Percentiles rank a stretch among this genome's conserved stretches.
These are phyloP conservation scores for Chlamydomonas applanata DNA, from an alignment of 139 green algal species.

Conservation along the genomic window DNA sequence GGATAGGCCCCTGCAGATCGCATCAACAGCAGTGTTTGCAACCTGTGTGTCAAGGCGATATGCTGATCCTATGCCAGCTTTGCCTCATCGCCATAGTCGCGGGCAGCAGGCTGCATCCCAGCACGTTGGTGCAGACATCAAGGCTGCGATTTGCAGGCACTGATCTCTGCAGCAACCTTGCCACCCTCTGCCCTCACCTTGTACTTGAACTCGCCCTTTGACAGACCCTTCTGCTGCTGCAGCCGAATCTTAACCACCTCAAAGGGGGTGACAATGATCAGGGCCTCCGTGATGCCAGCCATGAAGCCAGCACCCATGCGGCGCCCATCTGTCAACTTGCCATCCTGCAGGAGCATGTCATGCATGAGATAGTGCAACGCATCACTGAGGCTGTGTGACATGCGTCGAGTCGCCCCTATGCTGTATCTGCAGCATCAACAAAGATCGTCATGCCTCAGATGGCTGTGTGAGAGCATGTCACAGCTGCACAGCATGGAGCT, in stretches of 20 bases:
- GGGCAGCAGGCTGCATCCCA: too few species aligned
- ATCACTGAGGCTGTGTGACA: too few species aligned
- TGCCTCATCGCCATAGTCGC: too few species aligned
- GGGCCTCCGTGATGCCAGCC: conserved; percentile 85
- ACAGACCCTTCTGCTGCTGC: conserved; percentile 85
- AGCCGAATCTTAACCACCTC: conserved; percentile 95
- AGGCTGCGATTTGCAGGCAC: too few species aligned
- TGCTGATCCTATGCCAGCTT: too few species aligned
- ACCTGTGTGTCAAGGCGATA: too few species aligned
- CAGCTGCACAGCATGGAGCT: too few species aligned
- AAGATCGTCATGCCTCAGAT: background rate
- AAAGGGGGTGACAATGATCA: conserved; percentile 95
- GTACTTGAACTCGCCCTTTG: conserved; percentile 21
- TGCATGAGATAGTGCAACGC: too few species aligned
- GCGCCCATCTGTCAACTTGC: conserved; percentile 12
- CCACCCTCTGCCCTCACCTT: background rate
- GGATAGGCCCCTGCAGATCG: conserved; percentile 68
- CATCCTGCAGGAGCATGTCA: conserved; percentile 7
- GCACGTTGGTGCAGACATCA: too few species aligned
- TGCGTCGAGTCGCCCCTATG: too few species aligned
- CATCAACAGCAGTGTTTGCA: too few species aligned
- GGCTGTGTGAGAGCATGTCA: background rate
- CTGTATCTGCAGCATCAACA: background rate
- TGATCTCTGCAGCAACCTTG: too few species aligned
- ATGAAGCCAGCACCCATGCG: conserved; percentile 78